Evolutionary conservation across 306 rosid species (phyloP).

Genomic region (Echinosophora koreensis): DNA sequence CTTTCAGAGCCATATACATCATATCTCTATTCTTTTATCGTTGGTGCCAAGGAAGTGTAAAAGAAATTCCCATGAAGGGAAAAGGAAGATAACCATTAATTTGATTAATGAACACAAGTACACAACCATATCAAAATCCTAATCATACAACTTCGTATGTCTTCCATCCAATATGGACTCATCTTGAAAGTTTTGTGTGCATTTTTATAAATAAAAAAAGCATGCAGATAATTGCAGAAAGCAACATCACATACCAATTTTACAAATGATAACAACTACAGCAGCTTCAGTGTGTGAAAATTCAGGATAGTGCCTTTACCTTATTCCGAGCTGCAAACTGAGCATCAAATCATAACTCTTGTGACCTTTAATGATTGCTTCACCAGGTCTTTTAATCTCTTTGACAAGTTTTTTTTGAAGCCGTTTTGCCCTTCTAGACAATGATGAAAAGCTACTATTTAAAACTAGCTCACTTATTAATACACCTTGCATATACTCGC

Average conservation of each 20-base stretch:
- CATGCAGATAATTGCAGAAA: slow-evolving; percentile 3
- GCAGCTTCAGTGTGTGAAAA: slow-evolving; percentile 18
- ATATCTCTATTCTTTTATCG: slow-evolving; percentile 15
- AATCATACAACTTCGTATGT: not conserved
- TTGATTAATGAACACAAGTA: slow-evolving; percentile 33
- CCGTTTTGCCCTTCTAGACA: slow-evolving; percentile 73
- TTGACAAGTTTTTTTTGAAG: slow-evolving; percentile 75
- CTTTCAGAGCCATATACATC: slow-evolving; percentile 8
- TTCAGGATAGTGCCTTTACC: slow-evolving; percentile 58
- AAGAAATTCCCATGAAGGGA: slow-evolving; percentile 5
- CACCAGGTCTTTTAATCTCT: slow-evolving; percentile 93
- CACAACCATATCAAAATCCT: slow-evolving; percentile 14
- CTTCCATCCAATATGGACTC: slow-evolving; percentile 18
- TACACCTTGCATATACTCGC: slow-evolving; percentile 99
- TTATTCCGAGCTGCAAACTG: slow-evolving; percentile 98
- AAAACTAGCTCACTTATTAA: slow-evolving; percentile 88
- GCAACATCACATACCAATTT: slow-evolving; percentile 37
- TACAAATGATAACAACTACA: slow-evolving; percentile 36
- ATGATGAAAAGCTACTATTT: slow-evolving; percentile 69
- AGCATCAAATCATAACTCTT: slow-evolving; percentile 98
- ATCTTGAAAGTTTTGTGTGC: not conserved
- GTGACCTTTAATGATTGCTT: slow-evolving; percentile 94
- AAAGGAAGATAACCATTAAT: slow-evolving; percentile 3
- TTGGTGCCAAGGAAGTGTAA: slow-evolving; percentile 15
- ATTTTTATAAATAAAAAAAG: not conserved